phyloP scores from a whole-genome alignment of 2,329 filamentous ascomycete genomes.

The Fusarium metavorans region DNA sequence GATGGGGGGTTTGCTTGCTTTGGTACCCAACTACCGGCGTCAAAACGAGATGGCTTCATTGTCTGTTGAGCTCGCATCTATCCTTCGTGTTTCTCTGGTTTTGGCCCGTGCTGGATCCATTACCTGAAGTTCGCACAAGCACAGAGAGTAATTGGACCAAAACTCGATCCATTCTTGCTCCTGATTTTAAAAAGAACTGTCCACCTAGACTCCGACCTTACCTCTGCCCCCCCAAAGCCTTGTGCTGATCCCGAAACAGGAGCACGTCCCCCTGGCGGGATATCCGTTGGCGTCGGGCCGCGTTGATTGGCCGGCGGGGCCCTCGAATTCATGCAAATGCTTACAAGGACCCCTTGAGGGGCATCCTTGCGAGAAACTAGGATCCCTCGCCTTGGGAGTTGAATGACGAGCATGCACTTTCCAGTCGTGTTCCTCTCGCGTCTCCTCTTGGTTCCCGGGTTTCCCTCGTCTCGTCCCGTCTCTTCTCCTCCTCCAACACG shows the following conservation, averaged over 20 bases:
- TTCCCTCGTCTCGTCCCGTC: constrained; percentile 30
- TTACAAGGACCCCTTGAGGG: constrained; percentile 27
- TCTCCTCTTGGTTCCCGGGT: constrained; percentile 27
- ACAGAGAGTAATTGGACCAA: constrained; percentile 14
- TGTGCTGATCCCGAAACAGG: constrained; percentile 45
- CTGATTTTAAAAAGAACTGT: constrained; percentile 6
- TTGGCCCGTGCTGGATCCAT: constrained; percentile 19
- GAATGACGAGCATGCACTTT: constrained; percentile 21
- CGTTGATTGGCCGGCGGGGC: constrained; percentile 33
- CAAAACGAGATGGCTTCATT: background rate
- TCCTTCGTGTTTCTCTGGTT: background rate
- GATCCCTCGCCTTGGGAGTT: constrained; percentile 36
- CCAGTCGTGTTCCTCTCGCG: constrained; percentile 21
- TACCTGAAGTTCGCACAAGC: constrained; percentile 16
- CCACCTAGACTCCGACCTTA: background rate
- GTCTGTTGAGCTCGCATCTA: background rate
- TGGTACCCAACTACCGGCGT: background rate
- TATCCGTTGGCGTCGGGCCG: constrained; percentile 21
- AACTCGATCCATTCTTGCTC: constrained; percentile 24
- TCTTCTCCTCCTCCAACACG: constrained; percentile 16
- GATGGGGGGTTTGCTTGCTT: background rate
- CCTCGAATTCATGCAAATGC: constrained; percentile 42
- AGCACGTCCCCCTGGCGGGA: constrained; percentile 31
- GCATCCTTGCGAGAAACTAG: constrained; percentile 15
- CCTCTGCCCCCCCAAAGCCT: constrained; percentile 4